Evolutionary conservation across 495 filamentous ascomycete genomes (phyloP).

Genomic region (Aspergillus coremiiformis): DNA sequence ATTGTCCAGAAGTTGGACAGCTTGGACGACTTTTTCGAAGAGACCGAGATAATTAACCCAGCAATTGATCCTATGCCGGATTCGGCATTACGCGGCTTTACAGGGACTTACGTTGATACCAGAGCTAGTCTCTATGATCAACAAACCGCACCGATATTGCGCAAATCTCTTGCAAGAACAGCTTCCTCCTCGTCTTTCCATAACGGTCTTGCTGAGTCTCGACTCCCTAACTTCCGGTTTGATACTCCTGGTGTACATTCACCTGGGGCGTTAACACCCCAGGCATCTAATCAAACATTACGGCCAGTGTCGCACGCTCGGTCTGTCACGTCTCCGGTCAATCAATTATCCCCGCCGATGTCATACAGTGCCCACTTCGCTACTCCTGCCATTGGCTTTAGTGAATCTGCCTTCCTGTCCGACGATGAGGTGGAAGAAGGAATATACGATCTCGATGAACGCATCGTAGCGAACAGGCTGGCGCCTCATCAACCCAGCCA

Average conservation of each 20-base stretch:
- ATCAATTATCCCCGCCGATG: constrained; percentile 45
- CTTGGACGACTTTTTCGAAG: constrained; percentile 92
- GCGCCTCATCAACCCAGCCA: constrained; percentile 45
- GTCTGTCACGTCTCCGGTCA: constrained; percentile 64
- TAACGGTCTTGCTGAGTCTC: constrained; percentile 72
- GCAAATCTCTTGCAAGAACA: constrained; percentile 68
- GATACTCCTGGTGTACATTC: constrained; percentile 58
- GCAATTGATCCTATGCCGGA: constrained; percentile 34
- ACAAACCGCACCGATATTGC: constrained; percentile 83
- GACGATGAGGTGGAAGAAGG: constrained; percentile 47
- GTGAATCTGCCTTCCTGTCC: constrained; percentile 49
- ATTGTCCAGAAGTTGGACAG: constrained; percentile 86
- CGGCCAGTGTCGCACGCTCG: constrained; percentile 59
- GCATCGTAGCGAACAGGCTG: constrained; percentile 40
- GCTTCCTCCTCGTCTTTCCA: constrained; percentile 75
- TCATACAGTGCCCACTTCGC: constrained; percentile 18
- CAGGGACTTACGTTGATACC: constrained; percentile 60
- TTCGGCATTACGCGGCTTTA: constrained; percentile 55
- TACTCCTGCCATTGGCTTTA: constrained; percentile 23
- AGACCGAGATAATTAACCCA: constrained; percentile 45
- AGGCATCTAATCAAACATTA: constrained; percentile 20
- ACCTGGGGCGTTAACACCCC: constrained; percentile 23
- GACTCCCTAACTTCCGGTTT: constrained; percentile 47
- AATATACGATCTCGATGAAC: constrained; percentile 41
- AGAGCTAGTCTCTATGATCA: constrained; percentile 88